These are phyloP conservation scores for Rhizopogon sp. DNA, from an alignment of 768 basidiomycete genomes.

Conservation along the genomic window DNA sequence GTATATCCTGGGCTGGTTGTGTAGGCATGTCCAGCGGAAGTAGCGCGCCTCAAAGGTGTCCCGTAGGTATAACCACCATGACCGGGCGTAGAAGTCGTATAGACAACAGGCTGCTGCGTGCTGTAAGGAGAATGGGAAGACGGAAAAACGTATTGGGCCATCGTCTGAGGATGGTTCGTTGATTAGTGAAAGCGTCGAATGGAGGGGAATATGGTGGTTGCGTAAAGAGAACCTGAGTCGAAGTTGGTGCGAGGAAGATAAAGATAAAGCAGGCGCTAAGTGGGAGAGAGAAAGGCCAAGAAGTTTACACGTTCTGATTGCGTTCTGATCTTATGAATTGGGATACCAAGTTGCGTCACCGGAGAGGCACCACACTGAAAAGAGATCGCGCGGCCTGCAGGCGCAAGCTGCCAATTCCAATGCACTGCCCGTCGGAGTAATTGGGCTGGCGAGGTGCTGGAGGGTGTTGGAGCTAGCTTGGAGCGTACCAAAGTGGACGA, in stretches of 20 bases:
- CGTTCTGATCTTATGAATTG: too few species aligned
- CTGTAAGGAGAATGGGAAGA: constrained; percentile 4
- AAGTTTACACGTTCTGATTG: neutral
- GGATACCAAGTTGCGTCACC: too few species aligned
- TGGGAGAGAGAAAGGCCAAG: neutral
- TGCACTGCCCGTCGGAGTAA: too few species aligned
- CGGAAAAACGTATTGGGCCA: constrained; percentile 21
- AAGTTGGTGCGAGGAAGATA: neutral
- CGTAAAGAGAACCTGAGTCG: neutral
- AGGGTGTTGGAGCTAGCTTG: too few species aligned
- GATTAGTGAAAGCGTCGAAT: neutral
- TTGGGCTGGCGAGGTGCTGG: too few species aligned
- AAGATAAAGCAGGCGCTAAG: neutral
- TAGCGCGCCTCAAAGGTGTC: constrained; percentile 8
- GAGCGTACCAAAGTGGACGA: too few species aligned
- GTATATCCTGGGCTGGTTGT: neutral
- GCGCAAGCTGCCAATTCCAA: too few species aligned
- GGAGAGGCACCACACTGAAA: too few species aligned
- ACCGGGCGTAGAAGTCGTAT: neutral
- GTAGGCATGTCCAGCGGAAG: constrained; percentile 4
- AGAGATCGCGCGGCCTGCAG: too few species aligned
- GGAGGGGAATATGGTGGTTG: neutral
- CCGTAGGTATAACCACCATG: neutral
- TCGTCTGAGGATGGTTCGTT: neutral
- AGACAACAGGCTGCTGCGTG: constrained; percentile 3